Percentiles rank a stretch among this genome's conserved stretches.
Conservation (phyloP, 805 yeast species). For the Sugiyamaella lignohabitans region DNA sequence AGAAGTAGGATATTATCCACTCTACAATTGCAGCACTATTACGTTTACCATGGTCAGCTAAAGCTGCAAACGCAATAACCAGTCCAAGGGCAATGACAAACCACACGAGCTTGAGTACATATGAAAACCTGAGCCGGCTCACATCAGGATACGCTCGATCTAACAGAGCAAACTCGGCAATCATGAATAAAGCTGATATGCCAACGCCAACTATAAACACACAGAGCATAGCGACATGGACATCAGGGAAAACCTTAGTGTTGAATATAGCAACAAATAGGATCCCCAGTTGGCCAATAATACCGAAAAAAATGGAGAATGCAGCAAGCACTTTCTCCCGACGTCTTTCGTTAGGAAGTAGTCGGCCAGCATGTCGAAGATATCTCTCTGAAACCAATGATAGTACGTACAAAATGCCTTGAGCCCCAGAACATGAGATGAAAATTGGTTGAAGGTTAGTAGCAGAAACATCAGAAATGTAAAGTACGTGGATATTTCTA, state of each 20-base stretch:
- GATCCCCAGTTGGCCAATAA: conserved; percentile 65
- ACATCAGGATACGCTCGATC: conserved; percentile 37
- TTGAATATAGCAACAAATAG: conserved; percentile 68
- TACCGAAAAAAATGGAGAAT: conserved; percentile 42
- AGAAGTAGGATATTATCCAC: conserved; percentile 85
- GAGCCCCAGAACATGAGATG: conserved; percentile 69
- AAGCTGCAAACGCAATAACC: conserved; percentile 61
- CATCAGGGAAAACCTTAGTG: conserved; percentile 49
- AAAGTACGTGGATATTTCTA: conserved; percentile 40
- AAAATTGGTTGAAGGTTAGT: conserved; percentile 79
- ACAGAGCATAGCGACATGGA: conserved; percentile 57
- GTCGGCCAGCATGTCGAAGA: conserved; percentile 51
- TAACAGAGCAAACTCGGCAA: conserved; percentile 41
- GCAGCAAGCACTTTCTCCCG: conserved; percentile 40
- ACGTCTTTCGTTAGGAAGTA: conserved; percentile 45
- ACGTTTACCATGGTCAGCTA: conserved; percentile 31
- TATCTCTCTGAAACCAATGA: conserved; percentile 56
- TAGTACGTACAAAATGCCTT: conserved; percentile 66
- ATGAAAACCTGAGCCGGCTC: conserved; percentile 36
- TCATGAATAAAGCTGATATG: conserved; percentile 41
- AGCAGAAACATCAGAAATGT: conserved; percentile 84
- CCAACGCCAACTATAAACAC: conserved; percentile 67
- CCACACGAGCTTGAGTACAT: conserved; percentile 58
- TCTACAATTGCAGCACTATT: conserved; percentile 61
- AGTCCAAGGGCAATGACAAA: conserved; percentile 54